phyloP scores from a whole-genome alignment of 257 asterid species.

The Prunella vulgaris region DNA sequence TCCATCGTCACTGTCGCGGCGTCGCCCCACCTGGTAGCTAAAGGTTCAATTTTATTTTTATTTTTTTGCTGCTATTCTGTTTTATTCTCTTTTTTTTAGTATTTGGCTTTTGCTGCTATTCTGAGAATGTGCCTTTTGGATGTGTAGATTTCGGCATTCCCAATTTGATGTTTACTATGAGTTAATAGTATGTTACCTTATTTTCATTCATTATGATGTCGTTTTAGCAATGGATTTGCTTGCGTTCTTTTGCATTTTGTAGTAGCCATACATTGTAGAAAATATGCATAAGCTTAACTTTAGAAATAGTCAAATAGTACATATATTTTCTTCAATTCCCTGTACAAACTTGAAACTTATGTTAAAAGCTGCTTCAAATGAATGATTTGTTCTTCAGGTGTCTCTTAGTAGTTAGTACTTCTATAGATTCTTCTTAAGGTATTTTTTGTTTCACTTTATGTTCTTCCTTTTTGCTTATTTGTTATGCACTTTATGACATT shows the following conservation, averaged over 20 bases:
- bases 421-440: not conserved
- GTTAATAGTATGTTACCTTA: not conserved
- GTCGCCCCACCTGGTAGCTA: too few species aligned
- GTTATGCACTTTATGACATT: too few species aligned
- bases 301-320: not conserved
- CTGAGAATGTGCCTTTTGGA: too few species aligned
- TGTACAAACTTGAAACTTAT: not conserved
- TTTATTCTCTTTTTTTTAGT: too few species aligned
- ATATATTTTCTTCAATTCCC: not conserved
- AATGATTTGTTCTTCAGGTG: not conserved
- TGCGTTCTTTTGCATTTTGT: not conserved
- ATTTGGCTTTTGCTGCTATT: too few species aligned
- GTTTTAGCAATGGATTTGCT: not conserved
- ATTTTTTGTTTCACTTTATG: too few species aligned
- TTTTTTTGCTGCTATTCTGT: too few species aligned
- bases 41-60: too few species aligned
- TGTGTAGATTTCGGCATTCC: conserved; percentile 1
- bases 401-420: not conserved
- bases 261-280: not conserved
- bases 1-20: too few species aligned
- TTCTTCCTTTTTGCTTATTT: too few species aligned
- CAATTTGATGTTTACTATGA: not conserved
- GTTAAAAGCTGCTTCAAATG: not conserved
- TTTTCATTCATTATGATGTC: not conserved
- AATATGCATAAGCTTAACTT: not conserved